A percentile compares a stretch with the other conserved stretches of the same genome.
Conservation (phyloP, 1,284 basidiomycete species). For the Calocybe gambosa region DNA sequence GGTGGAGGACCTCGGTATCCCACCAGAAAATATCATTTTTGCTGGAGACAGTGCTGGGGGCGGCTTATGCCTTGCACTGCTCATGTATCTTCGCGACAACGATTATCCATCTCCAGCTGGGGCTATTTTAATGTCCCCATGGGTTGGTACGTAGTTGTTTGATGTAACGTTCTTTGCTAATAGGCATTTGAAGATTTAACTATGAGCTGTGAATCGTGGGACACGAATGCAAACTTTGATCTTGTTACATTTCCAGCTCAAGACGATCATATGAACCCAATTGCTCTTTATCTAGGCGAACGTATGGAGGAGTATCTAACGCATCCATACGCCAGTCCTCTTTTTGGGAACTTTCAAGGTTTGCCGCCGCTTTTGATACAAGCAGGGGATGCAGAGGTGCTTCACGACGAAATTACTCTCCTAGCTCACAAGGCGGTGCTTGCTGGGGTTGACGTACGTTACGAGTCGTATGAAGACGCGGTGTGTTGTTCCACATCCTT, state of each 20-base stretch:
- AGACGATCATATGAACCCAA: constrained; percentile 89
- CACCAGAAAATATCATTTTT: constrained; percentile 84
- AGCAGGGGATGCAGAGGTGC: constrained; percentile 89
- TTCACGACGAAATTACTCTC: constrained; percentile 90
- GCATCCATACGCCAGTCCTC: constrained; percentile 92
- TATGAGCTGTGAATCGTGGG: constrained; percentile 97
- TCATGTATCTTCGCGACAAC: constrained; percentile 92
- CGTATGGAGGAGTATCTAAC: constrained; percentile 82
- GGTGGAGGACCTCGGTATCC: constrained; percentile 84
- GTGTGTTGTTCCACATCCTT: constrained; percentile 44
- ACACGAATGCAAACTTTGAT: constrained; percentile 82
- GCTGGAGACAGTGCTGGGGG: constrained; percentile 94
- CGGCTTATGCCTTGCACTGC: constrained; percentile 77
- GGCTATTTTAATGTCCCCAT: constrained; percentile 85
- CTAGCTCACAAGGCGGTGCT: constrained; percentile 90
- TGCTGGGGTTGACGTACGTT: constrained; percentile 83
- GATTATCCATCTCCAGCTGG: constrained; percentile 76
- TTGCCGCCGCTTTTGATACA: constrained; percentile 92
- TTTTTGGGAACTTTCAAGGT: constrained; percentile 89
- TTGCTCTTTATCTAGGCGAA: constrained; percentile 88
- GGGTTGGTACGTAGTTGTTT: constrained; percentile 68
- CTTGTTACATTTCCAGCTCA: constrained; percentile 71
- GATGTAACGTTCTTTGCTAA: constrained; percentile 3
- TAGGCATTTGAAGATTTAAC: constrained; percentile 66
- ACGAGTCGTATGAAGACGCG: constrained; percentile 92